Evolutionary conservation across 768 basidiomycete species (phyloP).

Genomic region (Pilatotrama ljubarskyi): DNA sequence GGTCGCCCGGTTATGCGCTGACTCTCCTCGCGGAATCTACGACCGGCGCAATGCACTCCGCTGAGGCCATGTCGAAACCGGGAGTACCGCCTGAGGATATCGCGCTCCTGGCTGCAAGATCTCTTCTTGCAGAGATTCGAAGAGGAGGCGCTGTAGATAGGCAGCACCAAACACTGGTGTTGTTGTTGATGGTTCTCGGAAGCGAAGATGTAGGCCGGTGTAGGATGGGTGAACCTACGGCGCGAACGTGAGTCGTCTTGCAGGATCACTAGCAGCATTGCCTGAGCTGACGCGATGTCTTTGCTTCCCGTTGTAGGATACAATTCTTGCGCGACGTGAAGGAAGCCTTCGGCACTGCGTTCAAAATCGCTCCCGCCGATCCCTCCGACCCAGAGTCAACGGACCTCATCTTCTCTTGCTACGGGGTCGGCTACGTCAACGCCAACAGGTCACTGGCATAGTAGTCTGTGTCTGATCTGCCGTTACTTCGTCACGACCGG

Average conservation of each 20-base stretch:
- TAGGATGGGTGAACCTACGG: slow-evolving; percentile 80
- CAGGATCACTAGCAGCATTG: not conserved
- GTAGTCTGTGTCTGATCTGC: not conserved
- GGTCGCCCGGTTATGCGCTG: slow-evolving; percentile 95
- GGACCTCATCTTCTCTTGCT: slow-evolving; percentile 83
- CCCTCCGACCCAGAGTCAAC: slow-evolving; percentile 48
- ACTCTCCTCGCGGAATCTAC: slow-evolving; percentile 91
- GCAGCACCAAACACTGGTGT: slow-evolving; percentile 82
- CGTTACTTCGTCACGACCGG: not conserved
- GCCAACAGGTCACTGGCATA: slow-evolving; percentile 76
- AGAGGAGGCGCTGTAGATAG: slow-evolving; percentile 90
- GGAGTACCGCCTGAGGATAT: slow-evolving; percentile 92
- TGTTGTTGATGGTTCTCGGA: slow-evolving; percentile 93
- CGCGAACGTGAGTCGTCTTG: slow-evolving; percentile 54
- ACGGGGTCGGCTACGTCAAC: slow-evolving; percentile 91
- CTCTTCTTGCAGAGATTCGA: slow-evolving; percentile 76
- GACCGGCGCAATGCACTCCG: slow-evolving; percentile 82
- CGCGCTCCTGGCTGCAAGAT: slow-evolving; percentile 76
- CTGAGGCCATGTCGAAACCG: slow-evolving; percentile 83
- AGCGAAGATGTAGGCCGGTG: slow-evolving; percentile 95
- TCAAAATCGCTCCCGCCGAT: slow-evolving; percentile 79
- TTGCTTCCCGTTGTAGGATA: slow-evolving; percentile 51
- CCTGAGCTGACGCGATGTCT: not conserved
- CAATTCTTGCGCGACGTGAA: slow-evolving; percentile 87
- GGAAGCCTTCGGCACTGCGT: slow-evolving; percentile 84